Conservation (phyloP, 208 protist genomes). For the Leishmania major region DNA sequence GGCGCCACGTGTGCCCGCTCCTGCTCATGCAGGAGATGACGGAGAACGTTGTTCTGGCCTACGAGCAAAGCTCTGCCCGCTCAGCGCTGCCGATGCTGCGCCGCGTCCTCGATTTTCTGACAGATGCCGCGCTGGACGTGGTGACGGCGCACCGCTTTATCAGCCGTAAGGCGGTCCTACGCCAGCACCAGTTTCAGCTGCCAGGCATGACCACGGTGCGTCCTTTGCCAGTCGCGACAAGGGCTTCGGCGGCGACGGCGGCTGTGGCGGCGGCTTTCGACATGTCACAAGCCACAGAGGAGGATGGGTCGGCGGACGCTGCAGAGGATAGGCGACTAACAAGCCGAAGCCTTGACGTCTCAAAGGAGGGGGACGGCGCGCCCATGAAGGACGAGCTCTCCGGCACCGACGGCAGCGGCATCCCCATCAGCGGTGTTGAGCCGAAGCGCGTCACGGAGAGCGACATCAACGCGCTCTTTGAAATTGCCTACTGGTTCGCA, state of each 20-base stretch:
- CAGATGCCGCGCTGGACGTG: conserved; percentile 72
- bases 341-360: background rate
- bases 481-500: conserved; percentile 77
- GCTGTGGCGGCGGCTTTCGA: background rate
- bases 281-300: background rate
- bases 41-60: conserved; percentile 78
- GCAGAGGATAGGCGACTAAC: no score
- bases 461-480: conserved; percentile 81
- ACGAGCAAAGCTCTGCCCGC: conserved; percentile 70
- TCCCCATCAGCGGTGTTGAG: conserved; percentile 8
- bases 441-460: conserved; percentile 60
- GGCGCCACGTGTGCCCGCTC: conserved; percentile 56
- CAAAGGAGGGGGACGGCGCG: background rate
- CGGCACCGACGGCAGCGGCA: background rate
- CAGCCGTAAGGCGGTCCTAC: conserved; percentile 55
- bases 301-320: background rate
- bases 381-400: background rate
- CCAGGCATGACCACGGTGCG: conserved; percentile 21
- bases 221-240: background rate
- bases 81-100: conserved; percentile 72
- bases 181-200: conserved; percentile 52
- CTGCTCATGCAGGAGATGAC: conserved; percentile 72
- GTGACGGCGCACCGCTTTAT: conserved; percentile 73
- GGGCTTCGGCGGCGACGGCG: background rate
- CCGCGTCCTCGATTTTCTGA: conserved; percentile 71